Evolutionary conservation across 1,139 yeast species (phyloP), one percentile per base, ranked within the genome.

Genomic region (Diutina rugosa): DNA sequence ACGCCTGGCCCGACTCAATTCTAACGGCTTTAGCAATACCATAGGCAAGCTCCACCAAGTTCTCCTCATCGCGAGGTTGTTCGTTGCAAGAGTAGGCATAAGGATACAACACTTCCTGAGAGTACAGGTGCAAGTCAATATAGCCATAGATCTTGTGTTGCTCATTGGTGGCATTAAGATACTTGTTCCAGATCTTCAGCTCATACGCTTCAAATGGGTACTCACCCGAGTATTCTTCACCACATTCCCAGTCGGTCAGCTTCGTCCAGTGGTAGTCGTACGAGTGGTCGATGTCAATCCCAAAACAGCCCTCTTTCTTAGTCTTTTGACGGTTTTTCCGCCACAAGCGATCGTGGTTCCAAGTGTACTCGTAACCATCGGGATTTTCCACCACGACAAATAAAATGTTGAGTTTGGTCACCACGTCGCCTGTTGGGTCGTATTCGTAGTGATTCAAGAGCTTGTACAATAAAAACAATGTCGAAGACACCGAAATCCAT

Each of bases 321-420:
- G 96, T 87, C 56, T 80, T 79, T 69, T 90, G 97, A 60, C 96
- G 78, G 69, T 89, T 90, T 67, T 90, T 90, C 55, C 95, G 75
- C 97, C 97, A 90, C 60, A 90, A 73, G 57, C 97, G 73, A 66
- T 90, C 96, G 46, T 72, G 66, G 5, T 74, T 76, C 96, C 97
- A 90, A 1, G 95, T 78, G 67, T 86, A 86, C 14, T 74, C 90
- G 66, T 90, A 90, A 0, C 97, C 97, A 68, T 90, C 97, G 0
- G 97, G 97, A 65, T 90, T 90, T 69, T 84, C 78, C 10, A 89
- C 87, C 0, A 97, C 97, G 49, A 90, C 76, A 61, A 90, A 82
- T 46, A 87, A 67, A 64, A 88, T 87, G 65, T 89, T 93, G 60
- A 89, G 70, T 29, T 71, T 61, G 12, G 67, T 62, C 56, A 74